Evolutionary conservation across 176 grass and related monocot genomes (phyloP).

Genomic region (Pharus latifolius): DNA sequence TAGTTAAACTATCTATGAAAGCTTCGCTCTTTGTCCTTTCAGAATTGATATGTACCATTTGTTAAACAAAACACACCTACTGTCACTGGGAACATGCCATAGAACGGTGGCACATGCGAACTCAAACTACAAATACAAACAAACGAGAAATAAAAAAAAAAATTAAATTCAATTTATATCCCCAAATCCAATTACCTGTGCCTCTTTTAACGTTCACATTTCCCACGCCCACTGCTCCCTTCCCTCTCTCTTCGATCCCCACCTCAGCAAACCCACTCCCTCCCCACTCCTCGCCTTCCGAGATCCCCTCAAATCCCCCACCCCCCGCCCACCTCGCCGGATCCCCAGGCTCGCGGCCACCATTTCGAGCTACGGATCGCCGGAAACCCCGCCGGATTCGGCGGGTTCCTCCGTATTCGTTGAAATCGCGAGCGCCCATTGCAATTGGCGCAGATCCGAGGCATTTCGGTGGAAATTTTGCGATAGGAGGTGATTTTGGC

Average conservation of each 20-base stretch:
- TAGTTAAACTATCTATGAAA: no score
- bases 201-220: constrained; percentile 40
- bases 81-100: no score
- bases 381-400: constrained; percentile 2
- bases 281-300: not conserved
- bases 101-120: no score
- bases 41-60: no score
- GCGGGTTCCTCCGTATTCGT: not conserved
- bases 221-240: not conserved
- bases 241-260: constrained; percentile 4
- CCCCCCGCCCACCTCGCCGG: not conserved
- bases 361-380: constrained; percentile 15
- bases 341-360: not conserved
- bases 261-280: not conserved
- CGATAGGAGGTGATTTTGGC: not conserved
- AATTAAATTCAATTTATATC: not conserved
- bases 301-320: not conserved
- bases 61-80: no score
- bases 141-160: not conserved
- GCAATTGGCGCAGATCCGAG: constrained; percentile 25
- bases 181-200: not conserved
- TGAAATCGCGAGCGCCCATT: not conserved
- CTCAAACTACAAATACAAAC: constrained; percentile 18
- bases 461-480: not conserved
- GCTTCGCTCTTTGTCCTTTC: no score